A percentile compares a stretch with the other conserved stretches of the same genome.
Conservation (phyloP, 441 rosid species). For the Euphorbia schlechtendalii region DNA sequence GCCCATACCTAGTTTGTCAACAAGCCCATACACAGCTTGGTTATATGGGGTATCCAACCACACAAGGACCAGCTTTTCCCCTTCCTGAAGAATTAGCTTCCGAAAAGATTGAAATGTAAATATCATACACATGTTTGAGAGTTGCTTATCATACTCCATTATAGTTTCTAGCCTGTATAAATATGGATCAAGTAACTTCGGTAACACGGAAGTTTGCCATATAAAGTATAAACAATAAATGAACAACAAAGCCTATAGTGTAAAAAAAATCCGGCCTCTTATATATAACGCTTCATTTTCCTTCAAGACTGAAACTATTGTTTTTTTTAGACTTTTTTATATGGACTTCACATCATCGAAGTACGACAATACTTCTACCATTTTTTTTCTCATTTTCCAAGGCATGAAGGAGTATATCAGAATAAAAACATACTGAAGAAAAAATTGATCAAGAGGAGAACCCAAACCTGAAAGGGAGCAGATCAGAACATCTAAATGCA, state of each 20-base stretch:
- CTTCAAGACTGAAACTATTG: not conserved
- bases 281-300: not conserved
- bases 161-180: constrained; percentile 46
- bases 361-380: not conserved
- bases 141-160: constrained; percentile 59
- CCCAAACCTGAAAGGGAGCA: constrained; percentile 81
- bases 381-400: constrained; percentile 3
- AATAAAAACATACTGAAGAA: constrained; percentile 16
- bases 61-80: constrained; percentile 89
- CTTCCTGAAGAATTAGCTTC: constrained; percentile 91
- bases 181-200: constrained; percentile 5
- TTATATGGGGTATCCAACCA: constrained; percentile 94
- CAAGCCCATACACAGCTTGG: constrained; percentile 92
- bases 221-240: not conserved
- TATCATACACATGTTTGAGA: constrained; percentile 69
- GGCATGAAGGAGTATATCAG: not conserved
- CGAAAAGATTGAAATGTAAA: constrained; percentile 82
- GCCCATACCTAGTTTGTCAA: constrained; percentile 75
- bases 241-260: not conserved
- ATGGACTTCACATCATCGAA: constrained; percentile 5
- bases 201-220: not conserved
- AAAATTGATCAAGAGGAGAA: constrained; percentile 13
- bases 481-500: constrained; percentile 38
- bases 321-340: not conserved
- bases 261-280: constrained; percentile 5